phyloP scores from a whole-genome alignment of 805 yeast genomes.

The Komagataella pseudopastoris region DNA sequence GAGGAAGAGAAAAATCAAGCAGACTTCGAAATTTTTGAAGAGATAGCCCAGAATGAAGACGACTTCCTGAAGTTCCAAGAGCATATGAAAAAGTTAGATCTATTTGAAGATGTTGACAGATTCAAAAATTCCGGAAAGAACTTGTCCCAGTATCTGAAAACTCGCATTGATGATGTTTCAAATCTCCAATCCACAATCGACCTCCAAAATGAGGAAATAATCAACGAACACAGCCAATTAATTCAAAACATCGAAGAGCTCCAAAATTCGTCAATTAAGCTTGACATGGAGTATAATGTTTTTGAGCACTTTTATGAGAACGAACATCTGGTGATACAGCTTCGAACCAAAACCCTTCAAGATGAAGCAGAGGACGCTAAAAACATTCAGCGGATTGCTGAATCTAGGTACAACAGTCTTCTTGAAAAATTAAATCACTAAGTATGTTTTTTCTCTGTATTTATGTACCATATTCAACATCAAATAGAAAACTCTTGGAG shows the following conservation, averaged over 20 bases:
- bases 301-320: neutral
- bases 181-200: neutral
- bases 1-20: conserved; percentile 4
- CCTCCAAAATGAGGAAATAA: neutral
- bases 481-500: neutral
- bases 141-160: neutral
- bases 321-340: neutral
- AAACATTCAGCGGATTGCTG: neutral
- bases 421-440: neutral
- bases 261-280: neutral
- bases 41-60: conserved; percentile 1
- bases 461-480: too few species aligned
- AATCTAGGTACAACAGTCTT: neutral
- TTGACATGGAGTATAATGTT: neutral
- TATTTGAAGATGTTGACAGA: too few species aligned
- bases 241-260: neutral
- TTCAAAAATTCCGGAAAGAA: neutral
- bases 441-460: neutral
- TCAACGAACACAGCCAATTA: neutral
- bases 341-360: neutral
- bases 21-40: neutral
- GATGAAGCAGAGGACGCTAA: neutral
- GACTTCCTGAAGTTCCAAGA: conserved; percentile 2
- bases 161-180: neutral
- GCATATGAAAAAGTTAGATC: neutral